Base-by-base conservation (phyloP, 2,329 filamentous ascomycete species). In the Colletotrichum limetticola region DNA sequence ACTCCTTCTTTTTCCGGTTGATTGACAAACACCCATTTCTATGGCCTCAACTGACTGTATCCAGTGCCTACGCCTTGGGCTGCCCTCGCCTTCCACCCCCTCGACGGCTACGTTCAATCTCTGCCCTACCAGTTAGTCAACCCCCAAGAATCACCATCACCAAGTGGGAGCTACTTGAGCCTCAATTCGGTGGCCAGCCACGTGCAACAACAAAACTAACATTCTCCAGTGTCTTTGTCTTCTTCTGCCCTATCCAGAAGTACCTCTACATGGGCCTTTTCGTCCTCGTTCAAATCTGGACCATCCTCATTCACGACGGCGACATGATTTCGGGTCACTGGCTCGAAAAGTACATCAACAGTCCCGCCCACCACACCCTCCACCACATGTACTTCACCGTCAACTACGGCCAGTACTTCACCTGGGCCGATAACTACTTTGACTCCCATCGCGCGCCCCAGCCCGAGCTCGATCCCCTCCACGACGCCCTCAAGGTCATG, bases 371-470 rank as follows among this genome's bases (percentile, higher is more conserved):
- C 77, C 85, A 86, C 80, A 86, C 84, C 4, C 79, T 86, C 37
- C 85, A 86, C 77, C 85, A 86, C 79, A 84, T 86, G 78, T 86
- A 85, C 79, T 86, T 86, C 77, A 86, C 82, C 72, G 82, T 83
- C 82, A 86, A 86, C 79, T 86, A 86, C 77, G 85, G 85, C 71
- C 85, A 86, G 78, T 86, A 86, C 78, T 86, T 86, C 74, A 86
- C 85, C 73, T 86, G 83, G 84, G 83, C 83, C 75, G 84, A 86
- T 76, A 81, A 64, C 78, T 85, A 83, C 76, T 86, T 84, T 74
- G 80, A 81, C 76, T 86, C 85, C 14, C 84, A 86, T 78, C 77
- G 83, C 58, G 78, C 82, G n/a, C 85, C 84, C n/a, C 78, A 79
- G 57, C 84, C 84, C 4, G 79, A 82, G 66, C 79, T 86, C 9